Percentiles rank a stretch among this genome's conserved stretches.
Evolutionary conservation across 768 basidiomycete genomes (phyloP).

Genomic region (Saitozyma podzolica): DNA sequence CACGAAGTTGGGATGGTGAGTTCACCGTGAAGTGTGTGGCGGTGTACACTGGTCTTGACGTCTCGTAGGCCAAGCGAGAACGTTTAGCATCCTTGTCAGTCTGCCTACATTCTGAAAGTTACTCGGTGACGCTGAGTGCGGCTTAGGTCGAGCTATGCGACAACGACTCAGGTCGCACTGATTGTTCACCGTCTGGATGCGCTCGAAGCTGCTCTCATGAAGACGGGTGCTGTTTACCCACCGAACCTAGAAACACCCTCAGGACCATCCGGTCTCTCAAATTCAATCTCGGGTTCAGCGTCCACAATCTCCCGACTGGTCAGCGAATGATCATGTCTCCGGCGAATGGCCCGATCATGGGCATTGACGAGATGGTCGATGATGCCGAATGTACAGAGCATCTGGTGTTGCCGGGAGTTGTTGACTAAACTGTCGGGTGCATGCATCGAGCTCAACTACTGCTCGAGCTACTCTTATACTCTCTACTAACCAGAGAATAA

Average conservation of each 20-base stretch:
- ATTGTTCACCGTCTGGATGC: conserved; percentile 46
- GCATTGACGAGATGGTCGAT: no score
- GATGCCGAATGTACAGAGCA: conserved; percentile 24
- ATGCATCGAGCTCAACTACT: no score
- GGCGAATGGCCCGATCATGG: no score
- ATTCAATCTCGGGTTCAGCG: neutral
- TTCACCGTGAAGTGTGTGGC: no score
- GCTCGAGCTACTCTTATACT: no score
- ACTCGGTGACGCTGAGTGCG: no score
- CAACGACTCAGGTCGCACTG: conserved; percentile 39
- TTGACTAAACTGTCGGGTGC: no score
- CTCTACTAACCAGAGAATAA: no score
- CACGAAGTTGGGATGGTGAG: conserved; percentile 42
- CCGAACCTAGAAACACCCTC: conserved; percentile 42
- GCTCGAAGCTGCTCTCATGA: conserved; percentile 44
- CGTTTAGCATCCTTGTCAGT: conserved; percentile 23
- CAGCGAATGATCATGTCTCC: no score
- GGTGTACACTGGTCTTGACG: no score
- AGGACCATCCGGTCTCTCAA: conserved; percentile 12
- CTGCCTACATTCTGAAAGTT: neutral
- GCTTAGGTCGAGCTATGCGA: conserved; percentile 30
- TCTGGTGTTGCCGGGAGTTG: no score
- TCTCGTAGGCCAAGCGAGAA: conserved; percentile 31
- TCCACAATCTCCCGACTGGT: no score
- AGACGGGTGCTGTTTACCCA: conserved; percentile 39